Evolutionary conservation across 495 filamentous ascomycete species (phyloP), one percentile per base, ranked within the genome.

Genomic region (Penicillium alfredii): DNA sequence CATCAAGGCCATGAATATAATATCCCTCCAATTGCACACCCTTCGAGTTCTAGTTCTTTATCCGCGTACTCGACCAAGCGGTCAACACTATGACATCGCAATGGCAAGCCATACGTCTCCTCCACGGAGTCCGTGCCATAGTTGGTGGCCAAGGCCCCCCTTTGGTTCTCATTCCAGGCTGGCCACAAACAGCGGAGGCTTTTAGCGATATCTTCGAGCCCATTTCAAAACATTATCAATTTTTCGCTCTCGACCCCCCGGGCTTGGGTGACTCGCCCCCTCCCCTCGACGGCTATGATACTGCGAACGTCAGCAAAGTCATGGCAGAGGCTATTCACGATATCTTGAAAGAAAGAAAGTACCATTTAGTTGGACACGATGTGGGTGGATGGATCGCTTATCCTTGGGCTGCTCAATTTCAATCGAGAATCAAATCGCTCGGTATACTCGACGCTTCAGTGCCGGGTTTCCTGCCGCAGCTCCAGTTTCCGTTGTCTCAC

Each of bases 351-450:
- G 41, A 47, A 24, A 33, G 25, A 34, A 26, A 30, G 3, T 56
- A 56, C 42, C 52, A 56, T 36, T 48, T 56, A 1, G 29, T 56
- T 17, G 52, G 52, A 34, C 52, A 56, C 28, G 52, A 56, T 26
- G 38, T 56, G 9, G 52, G 52, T 9, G 48, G 47, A 26, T 56
- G 52, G 52, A 56, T 56, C 10, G 30, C 44, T n/a, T 56, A 52
- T 25, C 44, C 52, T 2, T 56, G 52, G 52, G 48, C 52, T 2
- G 52, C 44, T 20, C 52, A 56, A 40, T 51, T 43, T 19, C 48
- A 37, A 34, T 43, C 38, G 6, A 33, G 35, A 33, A 30, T 52
- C 34, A 51, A 46, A 42, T 45, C 43, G 14, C 52, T 56, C 30
- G 49, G 47, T 38, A 56, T 56, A 10, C 44, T 56, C 6, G 52